Evolutionary conservation across 768 basidiomycete genomes (phyloP).

Genomic region (Pleurotus citrinopileatus): DNA sequence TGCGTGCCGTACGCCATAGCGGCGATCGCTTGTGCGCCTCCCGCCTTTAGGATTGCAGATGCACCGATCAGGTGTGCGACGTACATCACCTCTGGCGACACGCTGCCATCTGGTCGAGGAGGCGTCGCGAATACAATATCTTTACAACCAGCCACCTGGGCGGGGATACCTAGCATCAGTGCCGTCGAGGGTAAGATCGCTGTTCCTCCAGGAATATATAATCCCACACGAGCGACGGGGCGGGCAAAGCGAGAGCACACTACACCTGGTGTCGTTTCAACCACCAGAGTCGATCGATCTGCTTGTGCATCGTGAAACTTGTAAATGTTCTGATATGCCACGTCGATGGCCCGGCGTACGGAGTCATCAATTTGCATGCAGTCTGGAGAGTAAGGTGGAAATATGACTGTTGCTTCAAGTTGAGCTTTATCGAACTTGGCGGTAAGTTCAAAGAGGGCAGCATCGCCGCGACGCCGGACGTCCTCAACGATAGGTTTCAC

Average conservation of each 20-base stretch:
- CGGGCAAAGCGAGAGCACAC: slow-evolving; percentile 93
- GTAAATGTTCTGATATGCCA: slow-evolving; percentile 87
- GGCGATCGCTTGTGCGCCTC: slow-evolving; percentile 94
- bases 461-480: slow-evolving; percentile 82
- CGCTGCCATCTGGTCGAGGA: slow-evolving; percentile 87
- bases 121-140: slow-evolving; percentile 94
- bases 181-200: slow-evolving; percentile 96
- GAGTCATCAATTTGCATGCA: slow-evolving; percentile 56
- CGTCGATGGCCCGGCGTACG: slow-evolving; percentile 81
- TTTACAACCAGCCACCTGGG: slow-evolving; percentile 93
- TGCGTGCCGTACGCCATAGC: slow-evolving; percentile 96
- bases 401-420: slow-evolving; percentile 65
- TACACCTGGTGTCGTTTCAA: slow-evolving; percentile 98
- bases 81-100: slow-evolving; percentile 97
- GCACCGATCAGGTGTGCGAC: slow-evolving; percentile 91
- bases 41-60: slow-evolving; percentile 87
- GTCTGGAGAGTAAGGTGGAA: slow-evolving; percentile 75
- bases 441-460: slow-evolving; percentile 83
- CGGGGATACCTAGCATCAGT: slow-evolving; percentile 96
- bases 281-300: slow-evolving; percentile 60
- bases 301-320: slow-evolving; percentile 90
- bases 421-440: slow-evolving; percentile 89
- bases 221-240: slow-evolving; percentile 92
- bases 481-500: slow-evolving; percentile 93
- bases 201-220: slow-evolving; percentile 97